phyloP scores from a whole-genome alignment of 768 basidiomycete species.

The Boletus huronensis region DNA sequence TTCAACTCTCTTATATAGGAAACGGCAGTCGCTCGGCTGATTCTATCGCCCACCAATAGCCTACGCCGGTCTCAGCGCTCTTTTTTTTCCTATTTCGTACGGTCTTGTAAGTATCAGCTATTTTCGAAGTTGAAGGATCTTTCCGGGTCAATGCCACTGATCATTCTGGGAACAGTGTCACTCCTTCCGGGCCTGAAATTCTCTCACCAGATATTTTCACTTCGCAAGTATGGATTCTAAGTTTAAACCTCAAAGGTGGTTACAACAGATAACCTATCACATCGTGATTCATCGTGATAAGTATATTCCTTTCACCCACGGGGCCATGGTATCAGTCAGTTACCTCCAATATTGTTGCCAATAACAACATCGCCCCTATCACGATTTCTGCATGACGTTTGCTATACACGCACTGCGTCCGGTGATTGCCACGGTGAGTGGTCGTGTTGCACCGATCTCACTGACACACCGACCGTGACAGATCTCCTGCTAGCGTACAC shows the following conservation, averaged over 20 bases:
- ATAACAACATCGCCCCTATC: conserved; percentile 7
- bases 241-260: not conserved
- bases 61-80: not conserved
- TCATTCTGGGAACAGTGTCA: not conserved
- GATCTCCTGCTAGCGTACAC: conserved; percentile 1
- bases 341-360: conserved; percentile 7
- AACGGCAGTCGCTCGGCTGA: not conserved
- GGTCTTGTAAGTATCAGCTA: not conserved
- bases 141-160: not conserved
- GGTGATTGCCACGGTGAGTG: conserved; percentile 14
- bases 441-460: conserved; percentile 4
- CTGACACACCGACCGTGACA: not conserved
- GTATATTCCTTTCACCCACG: not conserved
- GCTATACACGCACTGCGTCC: not conserved
- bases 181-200: not conserved
- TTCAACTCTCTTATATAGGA: not conserved
- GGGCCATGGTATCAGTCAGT: not conserved
- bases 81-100: not conserved
- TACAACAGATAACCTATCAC: not conserved
- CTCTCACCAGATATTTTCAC: not conserved
- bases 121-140: not conserved
- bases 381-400: not conserved
- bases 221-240: not conserved
- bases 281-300: not conserved
- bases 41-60: not conserved